A percentile compares a stretch with the other conserved stretches of the same genome.
These are phyloP conservation scores for Isatis lusitanica DNA, from an alignment of 441 rosid species.

Conservation along the genomic window DNA sequence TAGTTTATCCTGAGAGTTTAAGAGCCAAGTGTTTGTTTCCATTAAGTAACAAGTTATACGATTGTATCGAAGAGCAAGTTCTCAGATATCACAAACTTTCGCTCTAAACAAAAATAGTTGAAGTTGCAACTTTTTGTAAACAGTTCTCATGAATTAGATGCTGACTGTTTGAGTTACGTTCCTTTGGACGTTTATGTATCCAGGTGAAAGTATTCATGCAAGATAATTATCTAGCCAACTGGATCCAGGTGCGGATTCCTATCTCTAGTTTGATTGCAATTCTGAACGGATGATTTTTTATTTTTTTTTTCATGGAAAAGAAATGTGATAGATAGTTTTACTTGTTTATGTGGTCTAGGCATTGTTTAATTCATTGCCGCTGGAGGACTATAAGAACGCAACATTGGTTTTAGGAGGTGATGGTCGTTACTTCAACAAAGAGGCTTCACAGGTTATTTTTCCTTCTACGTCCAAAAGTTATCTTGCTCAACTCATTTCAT, in stretches of 20 bases:
- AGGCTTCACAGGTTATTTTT: conserved; percentile 77
- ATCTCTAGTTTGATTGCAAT: not conserved
- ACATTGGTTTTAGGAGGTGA: conserved; percentile 89
- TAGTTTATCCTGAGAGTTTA: too few relatives aligned
- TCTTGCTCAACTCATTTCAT: conserved; percentile 4
- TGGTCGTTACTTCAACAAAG: conserved; percentile 82
- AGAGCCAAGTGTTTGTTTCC: not conserved
- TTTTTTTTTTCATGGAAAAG: not conserved
- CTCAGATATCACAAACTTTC: not conserved
- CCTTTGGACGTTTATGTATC: not conserved
- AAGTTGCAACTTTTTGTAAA: not conserved
- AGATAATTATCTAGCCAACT: conserved; percentile 88
- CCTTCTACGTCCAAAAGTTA: not conserved
- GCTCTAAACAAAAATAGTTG: not conserved
- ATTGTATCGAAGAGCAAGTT: not conserved
- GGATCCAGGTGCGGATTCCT: conserved; percentile 77
- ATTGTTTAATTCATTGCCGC: conserved; percentile 79
- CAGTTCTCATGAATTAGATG: not conserved
- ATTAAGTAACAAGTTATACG: not conserved
- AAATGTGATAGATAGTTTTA: not conserved
- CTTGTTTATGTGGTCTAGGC: conserved; percentile 49
- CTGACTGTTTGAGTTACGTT: conserved; percentile 2
- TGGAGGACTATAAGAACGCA: conserved; percentile 75
- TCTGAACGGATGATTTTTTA: not conserved
- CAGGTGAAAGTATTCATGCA: conserved; percentile 87